Evolutionary conservation across 108 stramenopile species (phyloP), one percentile per base, ranked within the genome.

Genomic region (Pseudonitzschia delicatissima): DNA sequence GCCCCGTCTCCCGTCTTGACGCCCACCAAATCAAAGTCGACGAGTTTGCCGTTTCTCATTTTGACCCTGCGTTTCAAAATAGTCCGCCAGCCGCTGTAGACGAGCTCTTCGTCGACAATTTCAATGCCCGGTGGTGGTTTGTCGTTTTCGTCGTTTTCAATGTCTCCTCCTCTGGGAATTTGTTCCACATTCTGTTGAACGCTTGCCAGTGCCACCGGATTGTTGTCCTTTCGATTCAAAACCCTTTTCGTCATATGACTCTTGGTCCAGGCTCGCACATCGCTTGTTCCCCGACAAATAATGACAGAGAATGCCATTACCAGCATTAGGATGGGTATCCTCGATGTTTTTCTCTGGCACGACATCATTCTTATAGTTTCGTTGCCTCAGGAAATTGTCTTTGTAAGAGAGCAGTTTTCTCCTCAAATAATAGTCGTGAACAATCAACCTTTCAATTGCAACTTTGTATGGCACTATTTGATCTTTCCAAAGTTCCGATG

Each of bases 1-100:
- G 92, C 89, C 12, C 78, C 72, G 5, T 63, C 72, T 12, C 80
- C 73, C 6, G 66, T 68, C 28, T 77, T 74, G 29, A 69, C 64
- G 31, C 72, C 76, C 45, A 83, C 76, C 67, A 78, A 64, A 67
- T 91, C 90, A 66, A 81, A 91, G 17, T 82, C 78, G n/a, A 88
- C 76, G 0, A 69, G 25, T 18, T 80, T 79, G 11, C 80, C 78
- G 34, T 64, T 81, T 45, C 73, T 59, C 33, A 69, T 73, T 8
- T 60, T 63, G 3, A 91, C 83, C 21, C 47, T 78, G 17, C 90
- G 83, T 27, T 82, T 73, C 9, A 78, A 57, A 15, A 91, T 70
- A 28, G 79, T 82, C 42, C 90, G 53, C 87, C 87, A 91, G 11
- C 85, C 72, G 37, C 72, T 72, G 69, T 88, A 91, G 25, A 68